Percentiles rank a stretch among this genome's conserved stretches.
phyloP scores from a whole-genome alignment of 2,329 filamentous ascomycete species.

The Nemania sp. region DNA sequence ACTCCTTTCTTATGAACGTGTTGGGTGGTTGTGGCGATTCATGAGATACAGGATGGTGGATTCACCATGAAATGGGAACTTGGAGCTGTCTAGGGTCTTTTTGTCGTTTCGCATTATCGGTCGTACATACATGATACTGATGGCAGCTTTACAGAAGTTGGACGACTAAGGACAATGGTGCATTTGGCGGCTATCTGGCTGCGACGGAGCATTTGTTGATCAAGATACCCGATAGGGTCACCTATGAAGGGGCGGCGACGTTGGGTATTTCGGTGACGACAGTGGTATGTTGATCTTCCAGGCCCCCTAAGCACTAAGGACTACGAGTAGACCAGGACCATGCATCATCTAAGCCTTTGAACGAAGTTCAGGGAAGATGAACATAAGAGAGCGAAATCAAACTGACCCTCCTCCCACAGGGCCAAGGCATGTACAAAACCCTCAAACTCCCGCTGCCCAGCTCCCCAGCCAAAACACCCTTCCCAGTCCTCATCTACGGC shows the following conservation, averaged over 20 bases:
- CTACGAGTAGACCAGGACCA: no score
- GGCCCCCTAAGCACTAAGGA: no score
- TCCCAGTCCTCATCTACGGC: constrained; percentile 49
- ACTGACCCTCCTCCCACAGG: constrained; percentile 35
- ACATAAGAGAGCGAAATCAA: not conserved
- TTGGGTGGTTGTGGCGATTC: no score
- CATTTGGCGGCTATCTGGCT: constrained; percentile 46
- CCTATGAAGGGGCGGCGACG: constrained; percentile 50
- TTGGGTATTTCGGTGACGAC: constrained; percentile 47
- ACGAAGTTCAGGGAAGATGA: not conserved
- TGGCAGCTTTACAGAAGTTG: constrained; percentile 35
- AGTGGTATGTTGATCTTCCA: constrained; percentile 37
- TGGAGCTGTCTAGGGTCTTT: no score
- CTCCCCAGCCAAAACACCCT: constrained; percentile 41
- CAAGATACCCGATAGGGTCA: constrained; percentile 50
- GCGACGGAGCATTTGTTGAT: constrained; percentile 47
- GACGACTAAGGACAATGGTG: constrained; percentile 45
- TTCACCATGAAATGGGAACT: no score
- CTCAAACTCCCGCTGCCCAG: constrained; percentile 51
- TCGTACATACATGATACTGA: no score
- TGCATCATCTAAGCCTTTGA: no score
- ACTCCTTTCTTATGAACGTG: no score
- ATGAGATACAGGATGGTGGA: no score
- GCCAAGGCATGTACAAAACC: constrained; percentile 52
- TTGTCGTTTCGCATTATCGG: no score